Conservation (phyloP, 352 stramenopile species). For the Phytophthora ohioensis region DNA sequence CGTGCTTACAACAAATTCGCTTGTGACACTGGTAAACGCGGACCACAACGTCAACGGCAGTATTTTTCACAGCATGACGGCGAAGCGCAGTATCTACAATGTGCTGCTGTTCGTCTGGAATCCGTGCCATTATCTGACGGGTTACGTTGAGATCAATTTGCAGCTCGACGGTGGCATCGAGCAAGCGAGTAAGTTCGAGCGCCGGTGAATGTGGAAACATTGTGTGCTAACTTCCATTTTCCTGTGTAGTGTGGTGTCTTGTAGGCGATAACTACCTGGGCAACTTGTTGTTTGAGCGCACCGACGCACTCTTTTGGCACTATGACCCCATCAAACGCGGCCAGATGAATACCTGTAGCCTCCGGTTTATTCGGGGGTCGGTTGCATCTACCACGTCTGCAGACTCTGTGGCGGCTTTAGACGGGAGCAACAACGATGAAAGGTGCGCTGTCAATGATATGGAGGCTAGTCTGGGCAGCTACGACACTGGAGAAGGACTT, state of each 20-base stretch:
- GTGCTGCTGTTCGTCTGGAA: conserved; percentile 50
- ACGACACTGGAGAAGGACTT: conserved; percentile 15
- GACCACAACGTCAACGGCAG: conserved; percentile 53
- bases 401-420: conserved; percentile 27
- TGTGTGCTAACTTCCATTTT: background rate
- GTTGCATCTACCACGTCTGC: conserved; percentile 38
- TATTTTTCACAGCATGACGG: conserved; percentile 47
- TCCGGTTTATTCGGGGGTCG: conserved; percentile 39
- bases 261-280: conserved; percentile 54
- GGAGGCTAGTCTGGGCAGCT: conserved; percentile 27
- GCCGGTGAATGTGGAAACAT: background rate
- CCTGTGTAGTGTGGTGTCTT: conserved; percentile 52
- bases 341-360: conserved; percentile 22
- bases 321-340: conserved; percentile 48
- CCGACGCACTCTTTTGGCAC: conserved; percentile 53
- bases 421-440: conserved; percentile 22
- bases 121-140: conserved; percentile 52
- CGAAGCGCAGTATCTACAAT: conserved; percentile 53
- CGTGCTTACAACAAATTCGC: conserved; percentile 42
- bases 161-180: conserved; percentile 52
- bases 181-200: conserved; percentile 47
- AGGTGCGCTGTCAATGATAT: conserved; percentile 3
- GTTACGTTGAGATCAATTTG: conserved; percentile 58
- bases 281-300: conserved; percentile 48
- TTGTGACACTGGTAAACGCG: conserved; percentile 51